A percentile compares a stretch with the other conserved stretches of the same genome.
Conservation (phyloP, 805 yeast genomes). For the Wickerhamomyces pijperi region DNA sequence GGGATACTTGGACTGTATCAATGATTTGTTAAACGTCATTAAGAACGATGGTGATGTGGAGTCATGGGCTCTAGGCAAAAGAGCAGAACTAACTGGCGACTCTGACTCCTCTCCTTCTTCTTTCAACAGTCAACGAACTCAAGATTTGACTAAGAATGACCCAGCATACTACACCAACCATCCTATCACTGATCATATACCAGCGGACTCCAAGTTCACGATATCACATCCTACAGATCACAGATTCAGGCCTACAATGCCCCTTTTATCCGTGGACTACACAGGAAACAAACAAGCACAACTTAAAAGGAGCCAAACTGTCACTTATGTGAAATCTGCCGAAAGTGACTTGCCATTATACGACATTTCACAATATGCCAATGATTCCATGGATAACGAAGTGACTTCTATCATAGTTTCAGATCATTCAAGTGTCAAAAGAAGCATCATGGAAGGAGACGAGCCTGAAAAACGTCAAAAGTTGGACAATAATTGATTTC, state of each 20-base stretch:
- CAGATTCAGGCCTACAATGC: background rate
- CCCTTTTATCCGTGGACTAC: background rate
- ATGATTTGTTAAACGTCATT: constrained; percentile 38
- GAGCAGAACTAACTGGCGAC: constrained; percentile 27
- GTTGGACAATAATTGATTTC: background rate
- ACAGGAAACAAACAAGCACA: background rate
- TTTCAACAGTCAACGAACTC: no score
- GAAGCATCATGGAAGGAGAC: background rate
- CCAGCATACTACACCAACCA: background rate
- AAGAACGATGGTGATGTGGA: constrained; percentile 31
- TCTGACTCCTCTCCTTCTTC: background rate
- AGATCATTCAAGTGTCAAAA: background rate
- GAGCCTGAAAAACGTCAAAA: background rate
- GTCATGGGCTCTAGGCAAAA: constrained; percentile 39
- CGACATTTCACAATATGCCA: background rate
- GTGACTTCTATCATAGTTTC: background rate
- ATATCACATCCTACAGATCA: background rate
- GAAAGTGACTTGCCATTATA: background rate
- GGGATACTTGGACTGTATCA: constrained; percentile 53
- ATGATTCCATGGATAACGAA: background rate
- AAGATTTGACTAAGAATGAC: no score
- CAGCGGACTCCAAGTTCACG: background rate
- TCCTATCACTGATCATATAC: background rate
- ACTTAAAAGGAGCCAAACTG: background rate
- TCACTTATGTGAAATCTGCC: background rate